Conservation (phyloP, 768 basidiomycete genomes). For the Leucosporidium creatinivorum region DNA sequence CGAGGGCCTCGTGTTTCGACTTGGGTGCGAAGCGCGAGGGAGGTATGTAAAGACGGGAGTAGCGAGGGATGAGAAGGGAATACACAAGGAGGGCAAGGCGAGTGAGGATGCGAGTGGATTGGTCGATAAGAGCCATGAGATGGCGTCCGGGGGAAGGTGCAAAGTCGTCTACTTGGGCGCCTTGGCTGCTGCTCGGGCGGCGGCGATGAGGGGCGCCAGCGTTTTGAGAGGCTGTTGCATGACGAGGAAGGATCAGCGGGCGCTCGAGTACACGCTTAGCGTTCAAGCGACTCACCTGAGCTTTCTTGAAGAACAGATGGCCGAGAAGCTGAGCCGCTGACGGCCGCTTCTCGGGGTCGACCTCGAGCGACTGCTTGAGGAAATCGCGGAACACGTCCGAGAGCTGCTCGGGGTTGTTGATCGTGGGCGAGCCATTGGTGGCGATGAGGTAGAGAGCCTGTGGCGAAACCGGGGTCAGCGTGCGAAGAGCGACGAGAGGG, state of each 20-base stretch:
- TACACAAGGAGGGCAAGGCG: too few species aligned
- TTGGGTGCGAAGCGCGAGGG: too few species aligned
- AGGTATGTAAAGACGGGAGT: too few species aligned
- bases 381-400: slow-evolving; percentile 81
- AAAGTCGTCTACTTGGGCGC: background rate
- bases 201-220: slow-evolving; percentile 23
- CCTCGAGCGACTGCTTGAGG: slow-evolving; percentile 76
- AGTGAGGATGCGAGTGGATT: too few species aligned
- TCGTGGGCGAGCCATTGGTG: slow-evolving; percentile 93
- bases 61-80: too few species aligned
- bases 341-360: slow-evolving; percentile 89
- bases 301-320: slow-evolving; percentile 52
- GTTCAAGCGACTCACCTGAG: slow-evolving; percentile 47
- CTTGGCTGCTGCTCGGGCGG: slow-evolving; percentile 9
- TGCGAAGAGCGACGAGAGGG: background rate
- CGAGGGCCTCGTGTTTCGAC: too few species aligned
- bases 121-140: too few species aligned
- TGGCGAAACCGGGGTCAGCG: slow-evolving; percentile 57
- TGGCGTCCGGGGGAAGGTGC: too few species aligned
- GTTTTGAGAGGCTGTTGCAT: slow-evolving; percentile 18
- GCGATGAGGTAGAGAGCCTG: slow-evolving; percentile 97
- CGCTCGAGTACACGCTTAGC: too few species aligned
- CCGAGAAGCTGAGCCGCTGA: slow-evolving; percentile 70
- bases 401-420: slow-evolving; percentile 77
- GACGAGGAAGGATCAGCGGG: background rate